These are phyloP conservation scores for Penicillium sp. DNA, from an alignment of 2,329 filamentous ascomycete genomes.

Conservation along the genomic window DNA sequence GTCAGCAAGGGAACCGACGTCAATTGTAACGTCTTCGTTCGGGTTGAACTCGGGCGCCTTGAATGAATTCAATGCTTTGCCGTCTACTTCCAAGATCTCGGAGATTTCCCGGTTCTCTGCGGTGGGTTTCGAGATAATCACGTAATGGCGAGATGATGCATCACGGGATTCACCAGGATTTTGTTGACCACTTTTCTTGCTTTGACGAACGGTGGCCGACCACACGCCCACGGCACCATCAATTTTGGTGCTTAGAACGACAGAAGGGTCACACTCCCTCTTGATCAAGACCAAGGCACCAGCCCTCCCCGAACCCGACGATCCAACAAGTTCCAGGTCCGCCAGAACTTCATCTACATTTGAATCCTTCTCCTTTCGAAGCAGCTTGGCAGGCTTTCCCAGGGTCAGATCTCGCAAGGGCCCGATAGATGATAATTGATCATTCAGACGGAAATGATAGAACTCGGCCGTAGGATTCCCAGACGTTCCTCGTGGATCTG, in stretches of 20 bases:
- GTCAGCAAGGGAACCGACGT: conserved; percentile 75
- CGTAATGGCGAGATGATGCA: conserved; percentile 61
- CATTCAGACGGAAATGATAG: conserved; percentile 69
- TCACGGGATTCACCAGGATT: conserved; percentile 41
- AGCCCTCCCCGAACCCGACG: conserved; percentile 52
- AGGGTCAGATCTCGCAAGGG: conserved; percentile 71
- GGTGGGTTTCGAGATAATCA: conserved; percentile 70
- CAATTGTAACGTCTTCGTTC: conserved; percentile 77
- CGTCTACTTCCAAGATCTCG: conserved; percentile 70
- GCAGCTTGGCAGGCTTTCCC: conserved; percentile 50
- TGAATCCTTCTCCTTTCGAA: conserved; percentile 42
- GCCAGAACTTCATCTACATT: conserved; percentile 31
- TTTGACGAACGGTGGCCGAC: conserved; percentile 59
- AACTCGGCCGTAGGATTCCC: conserved; percentile 41
- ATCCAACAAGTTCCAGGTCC: conserved; percentile 48
- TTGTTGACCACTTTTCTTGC: conserved; percentile 44
- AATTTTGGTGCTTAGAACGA: conserved; percentile 65
- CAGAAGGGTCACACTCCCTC: conserved; percentile 66
- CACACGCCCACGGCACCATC: conserved; percentile 71
- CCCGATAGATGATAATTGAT: conserved; percentile 69
- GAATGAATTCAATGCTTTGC: conserved; percentile 66
- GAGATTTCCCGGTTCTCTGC: conserved; percentile 67
- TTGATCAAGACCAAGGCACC: conserved; percentile 70
- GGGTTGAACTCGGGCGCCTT: conserved; percentile 86
- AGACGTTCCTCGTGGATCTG: conserved; percentile 15